These are phyloP conservation scores for Medicago truncatula DNA, from an alignment of 306 rosid genomes.

Conservation along the genomic window MtrunA17r5.0-ANR NC_053049.1:29587501-29588000, in stretches of 20 bases:
- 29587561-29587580: no score
- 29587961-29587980: not conserved
- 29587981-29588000: not conserved
- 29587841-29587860: not conserved
- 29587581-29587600: not conserved
- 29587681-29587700: not conserved
- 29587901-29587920: not conserved
- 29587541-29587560: no score
- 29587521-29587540: no score
- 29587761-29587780: not conserved
- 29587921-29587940: slow-evolving; percentile 4
- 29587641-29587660: not conserved
- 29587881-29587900: not conserved
- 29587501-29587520: no score
- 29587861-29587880: not conserved
- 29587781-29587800: not conserved
- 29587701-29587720: not conserved
- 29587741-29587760: not conserved
- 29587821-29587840: not conserved
- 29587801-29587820: not conserved
- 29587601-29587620: not conserved
- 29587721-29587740: not conserved
- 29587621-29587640: not conserved
- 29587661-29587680: not conserved
- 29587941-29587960: no score